phyloP scores from a whole-genome alignment of 1,284 basidiomycete genomes.

The Peniophora sp. region DNA sequence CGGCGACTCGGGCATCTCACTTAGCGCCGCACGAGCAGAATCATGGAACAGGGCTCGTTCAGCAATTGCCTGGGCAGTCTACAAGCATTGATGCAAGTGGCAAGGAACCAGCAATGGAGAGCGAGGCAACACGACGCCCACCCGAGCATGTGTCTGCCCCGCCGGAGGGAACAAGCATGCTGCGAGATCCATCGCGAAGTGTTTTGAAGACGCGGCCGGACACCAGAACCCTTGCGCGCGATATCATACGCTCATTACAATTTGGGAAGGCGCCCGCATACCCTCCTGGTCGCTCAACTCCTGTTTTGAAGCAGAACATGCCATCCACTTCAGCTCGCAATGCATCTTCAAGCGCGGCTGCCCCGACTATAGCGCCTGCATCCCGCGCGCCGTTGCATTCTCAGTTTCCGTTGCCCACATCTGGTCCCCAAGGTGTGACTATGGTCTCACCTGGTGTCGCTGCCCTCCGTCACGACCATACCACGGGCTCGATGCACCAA shows the following conservation, averaged over 20 bases:
- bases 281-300: neutral
- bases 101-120: too few relatives aligned
- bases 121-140: neutral
- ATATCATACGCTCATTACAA: conserved; percentile 30
- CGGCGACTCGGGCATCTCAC: too few relatives aligned
- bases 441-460: neutral
- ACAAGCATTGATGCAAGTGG: too few relatives aligned
- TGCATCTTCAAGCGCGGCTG: too few relatives aligned
- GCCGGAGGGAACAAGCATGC: too few relatives aligned
- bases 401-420: too few relatives aligned
- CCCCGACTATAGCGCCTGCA: too few relatives aligned
- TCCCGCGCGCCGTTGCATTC: neutral
- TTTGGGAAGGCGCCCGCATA: neutral
- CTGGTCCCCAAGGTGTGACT: neutral
- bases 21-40: too few relatives aligned
- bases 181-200: too few relatives aligned
- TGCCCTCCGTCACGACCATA: neutral
- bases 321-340: neutral
- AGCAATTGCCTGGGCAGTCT: too few relatives aligned
- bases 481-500: neutral
- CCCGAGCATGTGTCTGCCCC: neutral
- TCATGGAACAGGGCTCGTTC: too few relatives aligned
- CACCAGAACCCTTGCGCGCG: conserved; percentile 30
- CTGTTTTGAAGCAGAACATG: too few relatives aligned
- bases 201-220: conserved; percentile 7